Conservation (phyloP, 1,284 basidiomycete species). For the Ceratobasidium sp. region DNA sequence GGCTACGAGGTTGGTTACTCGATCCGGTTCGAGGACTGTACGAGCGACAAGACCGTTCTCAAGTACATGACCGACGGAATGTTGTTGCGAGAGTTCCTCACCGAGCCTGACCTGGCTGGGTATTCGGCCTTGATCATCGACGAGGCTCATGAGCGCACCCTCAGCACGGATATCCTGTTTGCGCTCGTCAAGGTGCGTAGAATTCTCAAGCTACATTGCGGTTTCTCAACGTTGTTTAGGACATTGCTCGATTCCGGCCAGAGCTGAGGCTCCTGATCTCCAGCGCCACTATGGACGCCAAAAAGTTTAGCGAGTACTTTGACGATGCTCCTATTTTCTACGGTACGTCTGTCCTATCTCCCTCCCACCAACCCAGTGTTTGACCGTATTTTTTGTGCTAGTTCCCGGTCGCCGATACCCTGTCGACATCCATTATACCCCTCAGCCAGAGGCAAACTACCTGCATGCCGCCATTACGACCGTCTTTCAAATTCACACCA, state of each 20-base stretch:
- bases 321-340: constrained; percentile 94
- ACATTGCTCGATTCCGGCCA: constrained; percentile 95
- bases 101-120: constrained; percentile 91
- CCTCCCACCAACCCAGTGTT: neutral
- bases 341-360: constrained; percentile 60
- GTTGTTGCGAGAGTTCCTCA: constrained; percentile 95
- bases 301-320: constrained; percentile 96
- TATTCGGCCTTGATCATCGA: constrained; percentile 95
- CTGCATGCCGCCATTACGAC: constrained; percentile 98
- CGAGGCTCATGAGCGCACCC: constrained; percentile 94
- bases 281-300: constrained; percentile 95
- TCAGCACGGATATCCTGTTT: constrained; percentile 96
- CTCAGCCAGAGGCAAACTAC: constrained; percentile 97
- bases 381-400: too few relatives aligned
- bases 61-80: constrained; percentile 99
- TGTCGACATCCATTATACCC: constrained; percentile 98
- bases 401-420: constrained; percentile 97
- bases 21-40: constrained; percentile 99
- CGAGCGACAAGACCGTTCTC: constrained; percentile 95
- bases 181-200: constrained; percentile 90
- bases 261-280: constrained; percentile 92
- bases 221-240: constrained; percentile 56
- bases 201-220: constrained; percentile 41
- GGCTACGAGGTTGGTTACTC: constrained; percentile 98
- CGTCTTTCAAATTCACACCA: constrained; percentile 98